Evolutionary conservation across 208 protist genomes (phyloP), one percentile per base, ranked within the genome.

Genomic region (Leishmania tarentolae): DNA sequence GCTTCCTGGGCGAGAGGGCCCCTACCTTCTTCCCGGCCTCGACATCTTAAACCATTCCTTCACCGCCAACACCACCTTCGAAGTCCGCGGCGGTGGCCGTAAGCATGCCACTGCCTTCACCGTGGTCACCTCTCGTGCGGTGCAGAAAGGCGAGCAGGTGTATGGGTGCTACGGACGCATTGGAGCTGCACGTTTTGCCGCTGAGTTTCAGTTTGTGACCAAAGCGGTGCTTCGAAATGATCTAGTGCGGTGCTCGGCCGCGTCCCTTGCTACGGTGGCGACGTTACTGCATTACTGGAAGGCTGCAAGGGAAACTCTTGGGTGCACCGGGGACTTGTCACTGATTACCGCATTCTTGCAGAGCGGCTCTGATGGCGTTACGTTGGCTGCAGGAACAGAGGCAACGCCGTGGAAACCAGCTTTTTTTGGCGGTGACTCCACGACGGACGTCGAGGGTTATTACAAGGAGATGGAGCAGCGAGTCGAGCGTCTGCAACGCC

Each of bases 11-110:
- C 91, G 92, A 59, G 92, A 97, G 78, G 94, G 92, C 40, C 92
- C 94, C 3, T 97, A 97, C 66, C 76, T 96, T 68, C 79, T 97
- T 21, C 94, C 94, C 2, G 92, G 89, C 7, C 77, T 97, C 17
- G 94, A 97, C 83, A 91, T 96, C 70, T 78, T 96, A n/a, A 97
- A 97, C 74, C 94, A 96, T 83, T 90, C 90, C 76, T 90, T 89
- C 69, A 66, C 66, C 19, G 75, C 85, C 57, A 97, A 97, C 79
- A 89, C 84, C 46, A 84, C 61, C 35, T 93, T 97, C 79, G 87
- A 92, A 80, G 83, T 96, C 71, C 91, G 90, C 65, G 92, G 94
- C 21, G 91, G 94, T 40, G 94, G 92, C 7, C 85, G 94, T 40
- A 94, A 94, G 79, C 91, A 97, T 80, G 85, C 80, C 56, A 90